Evolutionary conservation across 192 early-diverging fungal species (phyloP), one percentile per base, ranked within the genome.

Genomic region (Cetraspora pellucida): DNA sequence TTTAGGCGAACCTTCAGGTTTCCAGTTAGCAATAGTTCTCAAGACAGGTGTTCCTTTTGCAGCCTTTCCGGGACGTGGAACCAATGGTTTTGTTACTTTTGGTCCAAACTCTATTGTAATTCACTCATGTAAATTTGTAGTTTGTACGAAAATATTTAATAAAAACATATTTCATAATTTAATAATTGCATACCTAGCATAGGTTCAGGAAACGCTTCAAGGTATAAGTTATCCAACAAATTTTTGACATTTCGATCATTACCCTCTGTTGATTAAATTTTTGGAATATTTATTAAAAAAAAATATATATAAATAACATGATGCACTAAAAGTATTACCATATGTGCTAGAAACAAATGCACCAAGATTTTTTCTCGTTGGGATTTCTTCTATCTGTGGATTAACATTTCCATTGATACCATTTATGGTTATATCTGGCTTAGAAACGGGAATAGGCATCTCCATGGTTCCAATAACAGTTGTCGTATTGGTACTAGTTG

Each of bases 1-100:
- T 7, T 57, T 52, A 58, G 23, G 65, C 9, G 58, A 87, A 73
- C 91, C 93, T 79, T 93, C 89, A 5, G 93, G 94, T 60, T 89
- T 85, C 93, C 93, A 95, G 49, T 80, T 84, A 19, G 81, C 77
- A 17, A 91, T 77, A 1, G 88, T 86, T 44, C 74, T 55, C 19
- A 81, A 77, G 1, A 65, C 63, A 17, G 77, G 72, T 10, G 80
- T 63, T 25, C 83, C 85, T 71, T 81, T 81, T 44, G 83, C 74
- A 27, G 78, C 23, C 21, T 82, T 68, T 64, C 80, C 61, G 9
- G 54, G 59, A 65, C 44, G 74, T 37, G 44, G 58, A n/a, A 55
- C 21, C 21, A 66, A 3, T 4, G 37, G 7, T 66, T 76, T 76
- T n/a, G 46, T 55, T 2, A 63, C 54, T 16, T 55, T 76, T 43